Percentiles rank a stretch among this genome's conserved stretches.
Conservation (phyloP, 2,329 filamentous ascomycete genomes). For the Trichophyton benhamiae region DNA sequence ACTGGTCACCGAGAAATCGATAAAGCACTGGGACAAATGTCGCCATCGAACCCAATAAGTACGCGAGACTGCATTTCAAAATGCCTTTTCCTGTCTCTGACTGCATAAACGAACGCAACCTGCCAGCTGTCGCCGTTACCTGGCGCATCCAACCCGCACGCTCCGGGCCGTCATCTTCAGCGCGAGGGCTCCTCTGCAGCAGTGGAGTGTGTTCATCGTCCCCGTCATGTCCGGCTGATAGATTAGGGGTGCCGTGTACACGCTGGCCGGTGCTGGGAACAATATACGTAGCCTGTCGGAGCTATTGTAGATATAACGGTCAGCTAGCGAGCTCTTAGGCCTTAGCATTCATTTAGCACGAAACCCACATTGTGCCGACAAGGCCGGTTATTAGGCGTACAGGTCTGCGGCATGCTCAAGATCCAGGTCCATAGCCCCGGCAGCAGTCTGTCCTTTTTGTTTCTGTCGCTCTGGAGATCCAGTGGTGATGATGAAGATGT, state of each 20-base stretch:
- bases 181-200: conserved; percentile 18
- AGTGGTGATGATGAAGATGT: background rate
- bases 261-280: conserved; percentile 77
- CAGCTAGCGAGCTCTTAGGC: background rate
- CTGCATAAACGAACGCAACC: conserved; percentile 47
- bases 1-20: conserved; percentile 62
- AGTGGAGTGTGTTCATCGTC: conserved; percentile 32
- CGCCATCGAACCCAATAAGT: conserved; percentile 71
- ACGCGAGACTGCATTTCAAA: conserved; percentile 83
- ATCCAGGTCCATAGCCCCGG: background rate
- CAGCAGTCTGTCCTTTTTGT: background rate
- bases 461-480: background rate
- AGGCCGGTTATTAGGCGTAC: background rate
- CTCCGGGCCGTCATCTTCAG: conserved; percentile 10
- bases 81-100: conserved; percentile 68
- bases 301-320: conserved; percentile 29
- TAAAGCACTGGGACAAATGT: conserved; percentile 70
- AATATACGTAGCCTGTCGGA: conserved; percentile 77
- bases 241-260: conserved; percentile 51
- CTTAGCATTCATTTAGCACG: background rate
- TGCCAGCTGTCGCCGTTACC: conserved; percentile 28
- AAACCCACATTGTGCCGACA: background rate
- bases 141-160: conserved; percentile 15
- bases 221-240: conserved; percentile 64
- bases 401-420: background rate